Evolutionary conservation across 768 basidiomycete genomes (phyloP).

Genomic region (Tulasnella calospora): DNA sequence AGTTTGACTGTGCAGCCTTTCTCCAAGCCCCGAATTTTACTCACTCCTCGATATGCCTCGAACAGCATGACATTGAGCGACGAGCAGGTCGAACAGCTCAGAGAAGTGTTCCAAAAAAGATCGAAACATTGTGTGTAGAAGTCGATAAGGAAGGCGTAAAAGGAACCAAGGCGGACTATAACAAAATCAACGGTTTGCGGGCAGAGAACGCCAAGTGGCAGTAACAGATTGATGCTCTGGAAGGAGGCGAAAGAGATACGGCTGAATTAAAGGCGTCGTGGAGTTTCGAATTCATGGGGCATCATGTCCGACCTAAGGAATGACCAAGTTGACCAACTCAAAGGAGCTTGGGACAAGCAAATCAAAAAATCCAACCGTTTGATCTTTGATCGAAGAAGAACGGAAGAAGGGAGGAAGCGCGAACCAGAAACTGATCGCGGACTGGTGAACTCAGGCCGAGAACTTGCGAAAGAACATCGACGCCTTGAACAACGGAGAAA

Average conservation of each 20-base stretch:
- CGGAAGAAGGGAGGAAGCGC: not conserved
- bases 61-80: not conserved
- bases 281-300: not conserved
- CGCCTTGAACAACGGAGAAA: not conserved
- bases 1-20: too few relatives aligned
- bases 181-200: not conserved
- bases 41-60: not conserved
- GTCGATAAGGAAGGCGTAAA: not conserved
- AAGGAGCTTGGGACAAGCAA: not conserved
- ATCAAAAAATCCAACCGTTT: not conserved
- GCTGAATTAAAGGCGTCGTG: not conserved
- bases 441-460: not conserved
- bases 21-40: not conserved
- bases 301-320: not conserved
- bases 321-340: not conserved
- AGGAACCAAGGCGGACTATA: not conserved
- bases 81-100: not conserved
- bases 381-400: not conserved
- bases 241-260: not conserved
- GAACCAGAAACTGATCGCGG: not conserved
- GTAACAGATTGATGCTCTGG: not conserved
- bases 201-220: not conserved
- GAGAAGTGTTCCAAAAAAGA: not conserved
- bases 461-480: not conserved
- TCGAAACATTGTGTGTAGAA: not conserved